phyloP scores from a whole-genome alignment of 2,329 filamentous ascomycete species.

The Scopulariopsis brevicaulis region DNA sequence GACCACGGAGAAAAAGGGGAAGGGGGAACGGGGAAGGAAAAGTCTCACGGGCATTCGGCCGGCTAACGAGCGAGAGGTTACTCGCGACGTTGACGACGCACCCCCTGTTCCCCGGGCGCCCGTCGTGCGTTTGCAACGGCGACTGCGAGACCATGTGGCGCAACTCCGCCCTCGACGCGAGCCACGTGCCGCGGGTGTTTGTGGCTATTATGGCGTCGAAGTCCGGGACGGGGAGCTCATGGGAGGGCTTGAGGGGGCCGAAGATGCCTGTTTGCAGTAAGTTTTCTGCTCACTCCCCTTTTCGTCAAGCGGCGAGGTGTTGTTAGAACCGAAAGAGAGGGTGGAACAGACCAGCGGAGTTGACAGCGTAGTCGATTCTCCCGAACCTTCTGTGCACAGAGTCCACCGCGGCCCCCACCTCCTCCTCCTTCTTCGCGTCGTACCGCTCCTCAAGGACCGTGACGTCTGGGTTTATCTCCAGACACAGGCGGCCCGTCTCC shows the following conservation, averaged over 20 bases:
- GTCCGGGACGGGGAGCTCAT: slow-evolving; percentile 19
- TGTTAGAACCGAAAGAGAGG: background rate
- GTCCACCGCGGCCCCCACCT: slow-evolving; percentile 21
- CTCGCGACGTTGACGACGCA: slow-evolving; percentile 33
- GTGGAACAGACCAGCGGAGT: slow-evolving; percentile 23
- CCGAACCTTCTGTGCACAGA: slow-evolving; percentile 20
- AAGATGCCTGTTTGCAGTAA: slow-evolving; percentile 19
- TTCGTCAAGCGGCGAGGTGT: background rate
- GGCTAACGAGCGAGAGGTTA: slow-evolving; percentile 27
- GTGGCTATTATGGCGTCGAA: slow-evolving; percentile 29
- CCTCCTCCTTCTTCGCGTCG: slow-evolving; percentile 21
- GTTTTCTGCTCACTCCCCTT: background rate
- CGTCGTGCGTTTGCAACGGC: slow-evolving; percentile 27
- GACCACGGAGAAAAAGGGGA: too few relatives aligned
- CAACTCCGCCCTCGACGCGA: slow-evolving; percentile 28
- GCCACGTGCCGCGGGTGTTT: slow-evolving; percentile 32
- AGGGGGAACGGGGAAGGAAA: background rate
- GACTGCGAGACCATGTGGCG: slow-evolving; percentile 30
- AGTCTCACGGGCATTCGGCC: slow-evolving; percentile 25
- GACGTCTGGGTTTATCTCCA: slow-evolving; percentile 14
- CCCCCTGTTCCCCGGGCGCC: slow-evolving; percentile 25
- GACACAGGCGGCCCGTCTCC: slow-evolving; percentile 19
- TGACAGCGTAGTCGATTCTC: slow-evolving; percentile 32
- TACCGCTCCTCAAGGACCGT: slow-evolving; percentile 15
- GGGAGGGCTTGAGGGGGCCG: slow-evolving; percentile 21